A percentile compares a stretch with the other conserved stretches of the same genome.
These are phyloP conservation scores for Lophiotrema nucula DNA, from an alignment of 495 filamentous ascomycete genomes.

Conservation along the genomic window DNA sequence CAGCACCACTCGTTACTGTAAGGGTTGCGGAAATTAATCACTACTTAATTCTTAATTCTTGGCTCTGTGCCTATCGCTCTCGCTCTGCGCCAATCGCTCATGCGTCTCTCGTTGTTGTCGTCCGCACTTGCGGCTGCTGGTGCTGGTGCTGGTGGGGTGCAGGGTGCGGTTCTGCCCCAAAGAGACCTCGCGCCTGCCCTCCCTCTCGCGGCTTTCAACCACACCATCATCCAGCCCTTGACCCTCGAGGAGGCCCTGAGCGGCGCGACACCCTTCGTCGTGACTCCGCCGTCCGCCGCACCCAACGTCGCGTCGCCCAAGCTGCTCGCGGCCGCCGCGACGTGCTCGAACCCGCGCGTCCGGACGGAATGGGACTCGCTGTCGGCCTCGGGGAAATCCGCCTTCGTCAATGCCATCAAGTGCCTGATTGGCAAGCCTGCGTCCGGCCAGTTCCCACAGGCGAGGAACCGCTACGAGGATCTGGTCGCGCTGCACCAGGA, in stretches of 20 bases:
- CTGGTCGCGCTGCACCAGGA: conserved; percentile 24
- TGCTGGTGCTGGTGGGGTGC: not conserved
- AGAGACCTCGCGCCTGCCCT: conserved; percentile 11
- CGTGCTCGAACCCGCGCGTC: conserved; percentile 22
- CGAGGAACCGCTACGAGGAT: conserved; percentile 25
- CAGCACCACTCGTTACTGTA: no score
- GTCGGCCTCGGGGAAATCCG: not conserved
- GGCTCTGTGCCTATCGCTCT: not conserved
- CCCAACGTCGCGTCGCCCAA: not conserved
- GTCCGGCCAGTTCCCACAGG: conserved; percentile 6
- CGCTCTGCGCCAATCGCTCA: not conserved
- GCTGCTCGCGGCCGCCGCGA: conserved; percentile 7
- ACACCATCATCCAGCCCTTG: conserved; percentile 2
- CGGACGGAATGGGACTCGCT: conserved; percentile 16
- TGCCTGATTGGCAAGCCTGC: conserved; percentile 7
- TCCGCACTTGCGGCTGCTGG: not conserved
- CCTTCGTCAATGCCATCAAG: conserved; percentile 12
- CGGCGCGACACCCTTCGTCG: not conserved
- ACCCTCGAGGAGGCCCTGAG: conserved; percentile 5
- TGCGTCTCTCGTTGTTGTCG: not conserved
- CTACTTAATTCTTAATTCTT: not conserved
- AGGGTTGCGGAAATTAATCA: no score
- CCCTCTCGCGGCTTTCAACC: conserved; percentile 10
- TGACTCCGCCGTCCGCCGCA: not conserved
- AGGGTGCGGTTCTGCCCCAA: conserved; percentile 2